A percentile compares a stretch with the other conserved stretches of the same genome.
Evolutionary conservation across 1,284 basidiomycete genomes (phyloP).

Genomic region (Ceratobasidium sp.): DNA sequence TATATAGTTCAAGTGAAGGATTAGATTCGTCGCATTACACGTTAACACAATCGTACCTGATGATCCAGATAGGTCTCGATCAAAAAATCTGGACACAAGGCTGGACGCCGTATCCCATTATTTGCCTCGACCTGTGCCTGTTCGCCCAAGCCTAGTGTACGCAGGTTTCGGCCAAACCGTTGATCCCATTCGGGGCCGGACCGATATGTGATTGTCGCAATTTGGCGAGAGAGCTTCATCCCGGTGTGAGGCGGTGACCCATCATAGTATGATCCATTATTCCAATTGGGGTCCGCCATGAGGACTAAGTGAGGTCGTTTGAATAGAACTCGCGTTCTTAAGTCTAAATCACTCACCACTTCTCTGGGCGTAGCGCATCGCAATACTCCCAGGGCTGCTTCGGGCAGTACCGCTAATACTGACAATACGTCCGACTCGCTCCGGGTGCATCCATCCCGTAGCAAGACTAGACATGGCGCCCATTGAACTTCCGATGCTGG

Average conservation of each 20-base stretch:
- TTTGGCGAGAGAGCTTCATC: constrained; percentile 99
- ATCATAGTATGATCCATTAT: constrained; percentile 98
- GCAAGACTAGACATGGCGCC: constrained; percentile 98
- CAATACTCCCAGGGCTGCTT: constrained; percentile 91
- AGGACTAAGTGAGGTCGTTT: constrained; percentile 71
- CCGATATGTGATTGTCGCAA: constrained; percentile 98
- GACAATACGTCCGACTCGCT: constrained; percentile 89
- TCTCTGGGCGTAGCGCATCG: constrained; percentile 95
- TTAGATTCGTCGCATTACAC: not conserved
- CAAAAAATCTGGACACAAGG: constrained; percentile 95
- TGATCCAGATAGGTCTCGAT: constrained; percentile 99
- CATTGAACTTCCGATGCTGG: constrained; percentile 95
- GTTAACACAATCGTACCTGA: constrained; percentile 67
- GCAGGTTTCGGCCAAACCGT: constrained; percentile 88
- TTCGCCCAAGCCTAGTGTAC: constrained; percentile 56
- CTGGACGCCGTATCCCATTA: constrained; percentile 67
- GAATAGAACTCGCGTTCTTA: not conserved
- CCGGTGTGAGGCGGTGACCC: constrained; percentile 95
- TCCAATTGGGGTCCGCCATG: constrained; percentile 99
- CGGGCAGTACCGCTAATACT: constrained; percentile 96
- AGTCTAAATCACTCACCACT: constrained; percentile 73
- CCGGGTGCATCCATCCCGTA: constrained; percentile 93
- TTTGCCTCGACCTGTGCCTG: constrained; percentile 56
- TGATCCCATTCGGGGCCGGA: constrained; percentile 99
- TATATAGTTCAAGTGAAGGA: constrained; percentile 52